Evolutionary conservation across 2,329 filamentous ascomycete genomes (phyloP).

Genomic region (Claviceps fusiformis): DNA sequence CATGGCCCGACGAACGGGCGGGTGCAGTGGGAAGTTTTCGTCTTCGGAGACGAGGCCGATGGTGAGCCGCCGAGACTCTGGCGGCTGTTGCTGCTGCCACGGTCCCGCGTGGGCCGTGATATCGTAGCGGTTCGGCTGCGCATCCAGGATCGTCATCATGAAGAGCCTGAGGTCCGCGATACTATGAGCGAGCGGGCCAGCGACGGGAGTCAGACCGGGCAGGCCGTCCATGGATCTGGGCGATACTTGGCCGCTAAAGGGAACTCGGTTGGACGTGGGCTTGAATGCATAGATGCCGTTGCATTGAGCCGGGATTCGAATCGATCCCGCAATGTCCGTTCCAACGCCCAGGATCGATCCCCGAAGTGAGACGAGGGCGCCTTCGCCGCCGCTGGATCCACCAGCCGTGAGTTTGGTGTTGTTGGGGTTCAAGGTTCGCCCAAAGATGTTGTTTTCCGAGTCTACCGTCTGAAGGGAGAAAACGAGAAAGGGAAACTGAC

Average conservation of each 20-base stretch:
- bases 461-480: conserved; percentile 12
- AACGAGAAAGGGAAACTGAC: accelerated
- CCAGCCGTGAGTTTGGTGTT: conserved; percentile 21
- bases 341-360: conserved; percentile 13
- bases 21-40: conserved; percentile 33
- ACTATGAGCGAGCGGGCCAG: conserved; percentile 28
- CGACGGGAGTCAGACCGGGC: conserved; percentile 19
- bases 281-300: conserved; percentile 42
- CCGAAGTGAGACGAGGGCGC: conserved; percentile 11
- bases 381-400: conserved; percentile 13
- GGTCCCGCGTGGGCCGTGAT: conserved; percentile 25
- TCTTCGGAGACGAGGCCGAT: conserved; percentile 37
- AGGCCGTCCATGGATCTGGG: conserved; percentile 3
- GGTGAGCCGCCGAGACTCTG: conserved; percentile 15
- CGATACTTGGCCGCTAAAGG: conserved; percentile 17
- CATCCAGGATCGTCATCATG: conserved; percentile 24
- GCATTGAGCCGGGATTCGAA: conserved; percentile 38
- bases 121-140: conserved; percentile 32
- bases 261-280: conserved; percentile 43
- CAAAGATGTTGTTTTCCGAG: conserved; percentile 26
- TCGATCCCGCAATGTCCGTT: conserved; percentile 26
- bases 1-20: conserved; percentile 33
- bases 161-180: conserved; percentile 14
- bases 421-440: conserved; percentile 14
- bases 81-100: conserved; percentile 27